Conservation (phyloP, 192 early-diverging fungal species). For the Rhizoclosmatium globosum region DNA sequence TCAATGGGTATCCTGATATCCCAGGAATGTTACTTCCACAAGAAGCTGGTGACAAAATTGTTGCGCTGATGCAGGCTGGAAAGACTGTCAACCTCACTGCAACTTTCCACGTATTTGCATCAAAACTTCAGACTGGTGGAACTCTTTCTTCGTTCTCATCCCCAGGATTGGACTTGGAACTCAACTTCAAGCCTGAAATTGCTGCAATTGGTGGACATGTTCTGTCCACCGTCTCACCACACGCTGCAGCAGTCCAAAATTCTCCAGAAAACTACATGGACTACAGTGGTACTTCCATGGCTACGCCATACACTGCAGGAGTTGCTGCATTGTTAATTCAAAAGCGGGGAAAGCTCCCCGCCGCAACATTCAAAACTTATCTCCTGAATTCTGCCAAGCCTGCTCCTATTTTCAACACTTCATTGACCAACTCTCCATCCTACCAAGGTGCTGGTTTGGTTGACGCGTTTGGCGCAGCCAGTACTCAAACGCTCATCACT, state of each 20-base stretch:
- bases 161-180: slow-evolving; percentile 75
- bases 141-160: slow-evolving; percentile 78
- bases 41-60: slow-evolving; percentile 13
- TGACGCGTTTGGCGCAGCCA: slow-evolving; percentile 69
- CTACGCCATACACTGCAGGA: slow-evolving; percentile 78
- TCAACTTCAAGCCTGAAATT: slow-evolving; percentile 67
- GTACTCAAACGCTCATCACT: slow-evolving; percentile 53
- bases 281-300: slow-evolving; percentile 80
- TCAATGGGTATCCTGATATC: background rate
- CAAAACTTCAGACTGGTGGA: slow-evolving; percentile 59
- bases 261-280: slow-evolving; percentile 23
- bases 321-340: slow-evolving; percentile 70
- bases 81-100: slow-evolving; percentile 49
- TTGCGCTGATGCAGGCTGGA: slow-evolving; percentile 38
- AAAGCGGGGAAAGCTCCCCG: slow-evolving; percentile 43
- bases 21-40: slow-evolving; percentile 23
- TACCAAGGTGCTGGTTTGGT: slow-evolving; percentile 80
- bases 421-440: slow-evolving; percentile 64
- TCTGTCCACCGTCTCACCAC: slow-evolving; percentile 38
- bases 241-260: slow-evolving; percentile 10
- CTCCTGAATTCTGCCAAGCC: slow-evolving; percentile 64
- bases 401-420: slow-evolving; percentile 44
- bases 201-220: slow-evolving; percentile 49
- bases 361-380: slow-evolving; percentile 39
- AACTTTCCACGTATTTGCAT: slow-evolving; percentile 45